phyloP scores from a whole-genome alignment of 2,329 filamentous ascomycete genomes.

The Hymenoscyphus albidus region DNA sequence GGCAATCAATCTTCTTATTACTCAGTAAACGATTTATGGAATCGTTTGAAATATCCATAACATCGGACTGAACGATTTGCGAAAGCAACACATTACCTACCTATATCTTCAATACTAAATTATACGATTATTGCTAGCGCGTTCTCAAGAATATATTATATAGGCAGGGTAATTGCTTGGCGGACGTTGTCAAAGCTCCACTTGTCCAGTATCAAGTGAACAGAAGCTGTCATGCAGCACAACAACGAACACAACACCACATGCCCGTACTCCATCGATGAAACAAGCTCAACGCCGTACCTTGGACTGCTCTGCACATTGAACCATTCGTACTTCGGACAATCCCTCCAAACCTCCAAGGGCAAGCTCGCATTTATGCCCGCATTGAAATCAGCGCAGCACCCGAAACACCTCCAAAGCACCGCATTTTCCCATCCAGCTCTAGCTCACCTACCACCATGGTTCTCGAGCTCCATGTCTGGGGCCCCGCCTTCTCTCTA shows the following conservation, averaged over 20 bases:
- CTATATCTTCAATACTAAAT: too few relatives aligned
- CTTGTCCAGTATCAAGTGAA: too few relatives aligned
- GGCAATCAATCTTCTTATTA: too few relatives aligned
- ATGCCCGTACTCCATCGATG: background rate
- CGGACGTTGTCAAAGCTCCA: background rate
- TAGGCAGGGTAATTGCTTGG: background rate
- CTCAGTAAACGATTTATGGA: too few relatives aligned
- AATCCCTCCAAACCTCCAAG: background rate
- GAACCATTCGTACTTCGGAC: background rate
- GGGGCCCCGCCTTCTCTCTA: conserved; percentile 83
- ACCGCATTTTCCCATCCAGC: background rate
- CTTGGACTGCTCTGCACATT: background rate
- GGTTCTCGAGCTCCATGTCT: conserved; percentile 75
- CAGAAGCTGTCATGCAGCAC: background rate
- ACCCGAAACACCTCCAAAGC: conserved; percentile 8
- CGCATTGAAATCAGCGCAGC: background rate
- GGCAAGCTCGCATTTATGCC: background rate
- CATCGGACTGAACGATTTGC: too few relatives aligned
- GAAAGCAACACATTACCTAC: too few relatives aligned
- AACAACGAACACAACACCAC: background rate
- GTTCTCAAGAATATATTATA: too few relatives aligned
- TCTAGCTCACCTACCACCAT: conserved; percentile 29
- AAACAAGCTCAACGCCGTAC: background rate
- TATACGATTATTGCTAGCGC: too few relatives aligned
- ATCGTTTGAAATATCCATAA: too few relatives aligned